A percentile compares a stretch with the other conserved stretches of the same genome.
phyloP scores from a whole-genome alignment of 495 filamentous ascomycete species.

The Pseudoneurospora amorphoporcata region DNA sequence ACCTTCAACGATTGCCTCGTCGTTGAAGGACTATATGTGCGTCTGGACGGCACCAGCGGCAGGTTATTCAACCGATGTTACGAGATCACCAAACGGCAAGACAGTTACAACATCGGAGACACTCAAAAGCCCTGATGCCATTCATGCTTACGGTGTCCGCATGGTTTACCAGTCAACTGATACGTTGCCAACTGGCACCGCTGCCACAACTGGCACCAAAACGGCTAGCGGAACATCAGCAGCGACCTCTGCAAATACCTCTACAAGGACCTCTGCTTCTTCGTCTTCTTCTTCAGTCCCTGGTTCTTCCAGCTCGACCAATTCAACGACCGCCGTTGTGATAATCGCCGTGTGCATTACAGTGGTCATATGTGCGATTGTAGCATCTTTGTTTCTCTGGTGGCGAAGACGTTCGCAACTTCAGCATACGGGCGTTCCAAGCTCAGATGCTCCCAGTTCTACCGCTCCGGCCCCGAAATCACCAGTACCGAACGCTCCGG shows the following conservation, averaged over 20 bases:
- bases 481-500: background rate
- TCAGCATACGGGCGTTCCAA: background rate
- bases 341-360: background rate
- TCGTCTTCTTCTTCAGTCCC: background rate
- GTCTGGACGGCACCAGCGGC: conserved; percentile 8
- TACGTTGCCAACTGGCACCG: background rate
- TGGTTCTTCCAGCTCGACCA: background rate
- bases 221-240: background rate
- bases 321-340: background rate
- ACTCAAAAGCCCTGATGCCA: conserved; percentile 1
- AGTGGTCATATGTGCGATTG: background rate
- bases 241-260: background rate
- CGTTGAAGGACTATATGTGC: conserved; percentile 13
- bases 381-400: background rate
- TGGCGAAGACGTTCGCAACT: background rate
- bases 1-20: conserved; percentile 1
- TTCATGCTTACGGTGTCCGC: conserved; percentile 17
- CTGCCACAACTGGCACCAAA: background rate
- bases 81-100: conserved; percentile 3
- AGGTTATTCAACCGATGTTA: conserved; percentile 3
- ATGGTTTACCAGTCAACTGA: conserved; percentile 20
- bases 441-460: background rate
- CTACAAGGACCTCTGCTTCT: background rate
- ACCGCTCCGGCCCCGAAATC: background rate
- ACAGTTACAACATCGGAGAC: background rate